Evolutionary conservation across 2,329 filamentous ascomycete species (phyloP), one percentile per base, ranked within the genome.

Genomic region (Chaetomium sp.): DNA sequence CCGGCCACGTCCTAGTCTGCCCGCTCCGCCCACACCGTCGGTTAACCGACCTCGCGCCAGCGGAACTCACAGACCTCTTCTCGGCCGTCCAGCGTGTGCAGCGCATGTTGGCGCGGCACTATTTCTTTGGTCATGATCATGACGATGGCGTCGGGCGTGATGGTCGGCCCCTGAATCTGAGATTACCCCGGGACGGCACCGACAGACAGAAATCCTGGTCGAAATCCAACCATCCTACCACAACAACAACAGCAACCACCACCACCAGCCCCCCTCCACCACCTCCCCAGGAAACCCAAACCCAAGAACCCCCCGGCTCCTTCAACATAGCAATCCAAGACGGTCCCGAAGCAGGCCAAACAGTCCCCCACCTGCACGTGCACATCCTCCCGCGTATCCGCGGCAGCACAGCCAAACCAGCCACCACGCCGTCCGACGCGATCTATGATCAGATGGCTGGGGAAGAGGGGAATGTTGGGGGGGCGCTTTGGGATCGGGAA

Each of bases 301-400:
- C 81, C 66, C 75, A 76, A 35, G 70, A 84, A 59, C 6, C 12
- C 6, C 7, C 11, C 11, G 65, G 43, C 8, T 88, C 89, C 57
- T 87, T 97, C 73, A 97, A 96, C 68, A 85, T 99, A 49, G 91
- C 92, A 0, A 81, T 99, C n/a, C 94, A 99, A 70, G 94, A 99
- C 70, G 94, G 94, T 19, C 75, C 78, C 36, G 89, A 91, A 57
- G 90, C 94, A 1, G 94, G 94, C 0, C 94, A 99, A 79, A 96
- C 90, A 55, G 92, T 99, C 45, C 79, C 89, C 7, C 94, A 99
- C 73, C 84, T 96, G 11, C 94, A 99, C 73, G 88, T 91, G 33
- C 94, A 99, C 74, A 81, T 96, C 49, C 92, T 96, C 53, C 91
- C 91, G 19, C 76, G 91, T 38, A 76, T 75, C 56, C 75, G 74